A percentile compares a stretch with the other conserved stretches of the same genome.
Evolutionary conservation across 1,284 basidiomycete species (phyloP).

Genomic region (Peniophora sp.): DNA sequence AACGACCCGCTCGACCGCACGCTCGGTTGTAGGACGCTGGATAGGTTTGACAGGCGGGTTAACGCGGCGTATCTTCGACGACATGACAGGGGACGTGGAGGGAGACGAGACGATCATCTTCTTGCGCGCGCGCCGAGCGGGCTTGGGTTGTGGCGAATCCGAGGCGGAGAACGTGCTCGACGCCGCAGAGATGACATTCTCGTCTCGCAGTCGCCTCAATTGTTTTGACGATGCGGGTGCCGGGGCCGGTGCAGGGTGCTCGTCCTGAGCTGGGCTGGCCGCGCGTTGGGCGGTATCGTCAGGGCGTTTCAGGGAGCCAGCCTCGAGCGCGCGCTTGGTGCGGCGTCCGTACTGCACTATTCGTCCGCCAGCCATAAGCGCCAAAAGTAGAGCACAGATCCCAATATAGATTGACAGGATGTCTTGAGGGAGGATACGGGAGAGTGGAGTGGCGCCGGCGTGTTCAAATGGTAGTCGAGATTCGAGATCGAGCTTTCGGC

Average conservation of each 20-base stretch:
- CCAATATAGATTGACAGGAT: no score
- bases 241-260: background rate
- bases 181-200: background rate
- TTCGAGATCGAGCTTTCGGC: no score
- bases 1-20: slow-evolving; percentile 23
- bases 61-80: background rate
- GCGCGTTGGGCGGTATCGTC: no score
- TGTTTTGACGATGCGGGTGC: background rate
- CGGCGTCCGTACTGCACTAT: no score
- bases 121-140: background rate
- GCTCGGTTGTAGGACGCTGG: background rate
- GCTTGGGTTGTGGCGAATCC: slow-evolving; percentile 8
- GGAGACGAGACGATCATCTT: slow-evolving; percentile 6
- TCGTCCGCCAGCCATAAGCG: no score
- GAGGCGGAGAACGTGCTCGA: background rate
- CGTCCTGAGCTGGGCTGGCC: no score
- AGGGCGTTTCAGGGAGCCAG: no score
- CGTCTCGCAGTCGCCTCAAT: background rate
- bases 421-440: no score
- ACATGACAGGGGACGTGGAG: slow-evolving; percentile 5
- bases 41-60: background rate
- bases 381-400: no score
- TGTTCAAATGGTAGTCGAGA: no score
- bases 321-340: no score
- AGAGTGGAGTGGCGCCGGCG: no score